phyloP scores from a whole-genome alignment of 2,329 filamentous ascomycete genomes.

The Cladosporium phlei region DNA sequence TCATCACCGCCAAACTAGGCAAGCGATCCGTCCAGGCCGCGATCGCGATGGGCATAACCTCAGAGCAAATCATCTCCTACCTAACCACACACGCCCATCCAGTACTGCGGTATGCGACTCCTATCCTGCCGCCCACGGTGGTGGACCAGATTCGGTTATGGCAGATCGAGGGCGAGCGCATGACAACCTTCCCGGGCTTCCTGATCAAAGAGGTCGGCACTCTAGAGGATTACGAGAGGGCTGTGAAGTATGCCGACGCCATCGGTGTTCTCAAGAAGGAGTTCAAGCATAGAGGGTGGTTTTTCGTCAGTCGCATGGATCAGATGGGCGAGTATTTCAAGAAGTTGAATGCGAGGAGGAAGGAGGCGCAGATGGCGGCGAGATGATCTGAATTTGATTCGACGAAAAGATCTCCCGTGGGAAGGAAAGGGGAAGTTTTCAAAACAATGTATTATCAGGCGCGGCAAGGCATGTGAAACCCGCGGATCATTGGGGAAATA shows the following conservation, averaged over 20 bases:
- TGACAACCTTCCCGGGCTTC: constrained; percentile 78
- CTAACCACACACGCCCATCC: constrained; percentile 89
- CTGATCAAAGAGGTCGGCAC: constrained; percentile 76
- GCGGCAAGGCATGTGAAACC: not conserved
- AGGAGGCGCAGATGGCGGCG: constrained; percentile 16
- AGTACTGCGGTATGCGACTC: constrained; percentile 73
- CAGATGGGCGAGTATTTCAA: constrained; percentile 75
- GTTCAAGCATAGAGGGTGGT: constrained; percentile 71
- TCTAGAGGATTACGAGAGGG: constrained; percentile 63
- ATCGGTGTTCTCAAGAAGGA: constrained; percentile 87
- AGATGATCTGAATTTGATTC: no score
- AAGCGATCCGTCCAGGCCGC: constrained; percentile 83
- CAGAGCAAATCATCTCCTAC: constrained; percentile 92
- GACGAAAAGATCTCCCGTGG: no score
- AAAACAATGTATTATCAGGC: not conserved
- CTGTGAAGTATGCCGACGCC: constrained; percentile 75
- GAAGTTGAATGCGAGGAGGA: constrained; percentile 48
- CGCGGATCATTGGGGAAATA: not conserved
- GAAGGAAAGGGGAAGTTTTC: constrained; percentile 11
- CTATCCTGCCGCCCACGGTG: constrained; percentile 87
- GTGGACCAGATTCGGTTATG: constrained; percentile 96
- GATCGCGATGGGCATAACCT: constrained; percentile 84
- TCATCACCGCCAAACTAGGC: constrained; percentile 86
- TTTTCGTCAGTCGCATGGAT: constrained; percentile 89
- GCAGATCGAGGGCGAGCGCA: constrained; percentile 95